Conservation (phyloP, 73 alveolate genomes). For the Effrenium voratum region DNA sequence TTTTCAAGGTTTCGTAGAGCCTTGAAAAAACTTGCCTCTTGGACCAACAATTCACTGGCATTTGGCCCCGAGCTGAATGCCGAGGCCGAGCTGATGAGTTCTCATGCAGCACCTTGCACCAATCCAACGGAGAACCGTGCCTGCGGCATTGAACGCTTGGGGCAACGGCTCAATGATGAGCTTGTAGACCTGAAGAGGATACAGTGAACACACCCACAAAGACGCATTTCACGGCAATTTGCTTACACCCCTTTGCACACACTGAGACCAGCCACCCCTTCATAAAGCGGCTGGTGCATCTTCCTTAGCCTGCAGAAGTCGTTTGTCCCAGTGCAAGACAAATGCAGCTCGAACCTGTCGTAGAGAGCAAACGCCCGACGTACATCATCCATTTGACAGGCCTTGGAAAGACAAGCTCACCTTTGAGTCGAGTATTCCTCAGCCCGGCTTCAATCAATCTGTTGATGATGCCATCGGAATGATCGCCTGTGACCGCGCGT, state of each 20-base stretch:
- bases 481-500: slow-evolving; percentile 35
- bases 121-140: not conserved
- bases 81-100: slow-evolving; percentile 85
- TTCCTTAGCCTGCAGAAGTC: slow-evolving; percentile 23
- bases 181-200: slow-evolving; percentile 45
- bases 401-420: not conserved
- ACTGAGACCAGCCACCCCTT: slow-evolving; percentile 32
- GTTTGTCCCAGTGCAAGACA: not conserved
- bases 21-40: too few species aligned
- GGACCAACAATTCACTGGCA: not conserved
- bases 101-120: slow-evolving; percentile 83
- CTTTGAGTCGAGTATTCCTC: not conserved
- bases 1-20: slow-evolving; percentile 73
- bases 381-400: slow-evolving; percentile 91
- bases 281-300: slow-evolving; percentile 75
- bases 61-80: slow-evolving; percentile 39
- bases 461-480: slow-evolving; percentile 70
- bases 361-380: slow-evolving; percentile 86
- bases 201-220: not conserved
- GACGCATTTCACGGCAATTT: not conserved
- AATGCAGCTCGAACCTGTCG: slow-evolving; percentile 13
- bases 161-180: slow-evolving; percentile 52
- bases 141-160: not conserved
- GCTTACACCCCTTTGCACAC: not conserved
- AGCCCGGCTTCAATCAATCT: slow-evolving; percentile 32